Base-by-base conservation (phyloP, 1,284 basidiomycete species). In the Papiliotrema nemorosa region DNA sequence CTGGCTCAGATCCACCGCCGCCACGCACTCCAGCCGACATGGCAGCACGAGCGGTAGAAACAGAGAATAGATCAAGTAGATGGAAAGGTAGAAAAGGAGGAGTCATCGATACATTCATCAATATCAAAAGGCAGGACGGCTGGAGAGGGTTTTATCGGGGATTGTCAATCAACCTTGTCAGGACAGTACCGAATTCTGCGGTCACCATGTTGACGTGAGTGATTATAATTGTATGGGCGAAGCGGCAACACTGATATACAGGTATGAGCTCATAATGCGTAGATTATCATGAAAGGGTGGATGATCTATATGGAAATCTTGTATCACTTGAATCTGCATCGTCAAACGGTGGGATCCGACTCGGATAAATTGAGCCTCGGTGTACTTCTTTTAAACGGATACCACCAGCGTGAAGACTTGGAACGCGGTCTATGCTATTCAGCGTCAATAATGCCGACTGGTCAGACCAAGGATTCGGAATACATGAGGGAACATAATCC, bases 191-290 rank as follows among this genome's bases (percentile, higher is more conserved):
- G 16, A 91, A 90, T 69, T 90, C 87, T 63, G 91, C 90, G 2
- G 87, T 96, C 57, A 96, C 92, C 27, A 87, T 96, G 82, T 77
- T 96, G 69, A 90, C 91, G 88, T 94, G 77, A 75, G 90, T 85
- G 0, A n/a, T 3, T 4, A 24, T 50, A 10, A 5, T n/a, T 34
- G 31, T 18, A 18, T 26, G 12, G 40, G 29, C 36, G 3, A 6
- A 58, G 84, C 82, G 59, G 84, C 85, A 61, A 84, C 72, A 85
- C 77, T 77, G 48, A 61, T 57, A 13, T 29, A 45, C 52, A 76
- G 74, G 42, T 78, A 78, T 62, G 76, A 78, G 64, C 42, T 50
- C 42, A 50, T 50, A 16, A 50, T 50, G 49, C 49, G 49, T 31
- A 44, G 34, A 35, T 37, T 50, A n/a, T 50, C 49, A 44, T 50